phyloP scores from a whole-genome alignment of 78 protist genomes.

The Mastigamoeba balamuthi region DNA sequence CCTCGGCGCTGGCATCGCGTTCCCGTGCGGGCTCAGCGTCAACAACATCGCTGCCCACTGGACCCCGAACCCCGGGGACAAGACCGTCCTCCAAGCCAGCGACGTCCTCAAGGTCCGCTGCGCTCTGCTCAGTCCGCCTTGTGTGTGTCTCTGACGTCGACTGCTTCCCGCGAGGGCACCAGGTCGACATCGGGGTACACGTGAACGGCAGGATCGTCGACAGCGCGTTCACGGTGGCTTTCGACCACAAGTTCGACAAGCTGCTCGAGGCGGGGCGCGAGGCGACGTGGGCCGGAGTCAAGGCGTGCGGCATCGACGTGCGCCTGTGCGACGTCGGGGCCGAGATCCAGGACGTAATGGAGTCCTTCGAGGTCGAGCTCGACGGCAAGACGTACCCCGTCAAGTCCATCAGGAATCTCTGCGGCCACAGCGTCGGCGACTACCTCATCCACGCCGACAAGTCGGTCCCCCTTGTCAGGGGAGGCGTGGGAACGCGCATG shows the following conservation, averaged over 20 bases:
- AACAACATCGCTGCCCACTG: constrained; percentile 96
- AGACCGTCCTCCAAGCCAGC: constrained; percentile 77
- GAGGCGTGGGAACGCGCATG: constrained; percentile 48
- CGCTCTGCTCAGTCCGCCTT: too few relatives aligned
- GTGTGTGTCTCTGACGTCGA: too few relatives aligned
- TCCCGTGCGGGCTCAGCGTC: constrained; percentile 6
- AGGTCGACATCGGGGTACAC: too few relatives aligned
- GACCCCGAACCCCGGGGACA: constrained; percentile 97
- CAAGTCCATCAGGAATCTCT: constrained; percentile 82
- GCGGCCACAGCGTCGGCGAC: constrained; percentile 92
- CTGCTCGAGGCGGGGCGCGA: constrained; percentile 81
- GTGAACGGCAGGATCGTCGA: too few relatives aligned
- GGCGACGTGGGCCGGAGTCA: constrained; percentile 90
- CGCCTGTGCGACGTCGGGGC: constrained; percentile 92
- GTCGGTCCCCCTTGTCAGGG: constrained; percentile 89
- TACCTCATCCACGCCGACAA: constrained; percentile 93
- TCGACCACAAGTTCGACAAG: constrained; percentile 72
- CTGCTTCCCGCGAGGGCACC: too few relatives aligned
- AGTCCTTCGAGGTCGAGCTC: constrained; percentile 87
- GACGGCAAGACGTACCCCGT: constrained; percentile 85
- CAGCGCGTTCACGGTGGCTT: constrained; percentile 89
- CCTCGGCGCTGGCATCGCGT: background rate
- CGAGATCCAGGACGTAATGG: constrained; percentile 95
- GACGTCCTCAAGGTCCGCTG: constrained; percentile 95
- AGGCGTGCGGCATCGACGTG: constrained; percentile 86